These are phyloP conservation scores for Solanum chilense DNA, from an alignment of 257 asterid genomes.

Conservation along the genomic window DNA sequence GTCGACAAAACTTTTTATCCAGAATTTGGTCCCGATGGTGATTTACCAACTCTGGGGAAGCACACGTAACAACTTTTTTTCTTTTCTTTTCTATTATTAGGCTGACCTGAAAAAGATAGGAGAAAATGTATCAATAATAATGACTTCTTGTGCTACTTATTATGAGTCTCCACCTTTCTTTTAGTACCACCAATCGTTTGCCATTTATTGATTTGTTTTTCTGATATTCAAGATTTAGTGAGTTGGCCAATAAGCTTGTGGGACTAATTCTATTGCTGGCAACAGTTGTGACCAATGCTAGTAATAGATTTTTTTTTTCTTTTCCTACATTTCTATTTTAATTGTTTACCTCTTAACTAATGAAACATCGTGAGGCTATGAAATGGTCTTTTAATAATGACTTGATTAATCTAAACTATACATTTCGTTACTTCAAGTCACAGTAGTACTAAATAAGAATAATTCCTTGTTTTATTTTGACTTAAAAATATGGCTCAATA, in stretches of 20 bases:
- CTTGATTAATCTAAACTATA: background rate
- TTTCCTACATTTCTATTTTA: background rate
- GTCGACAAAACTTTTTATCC: constrained; percentile 14
- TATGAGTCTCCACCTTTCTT: background rate
- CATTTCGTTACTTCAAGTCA: background rate
- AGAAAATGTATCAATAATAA: constrained; percentile 6
- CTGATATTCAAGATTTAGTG: background rate
- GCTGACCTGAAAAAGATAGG: background rate
- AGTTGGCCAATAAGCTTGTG: background rate
- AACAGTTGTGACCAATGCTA: background rate
- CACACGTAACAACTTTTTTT: constrained; percentile 19
- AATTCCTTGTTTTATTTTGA: background rate
- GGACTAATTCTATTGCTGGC: background rate
- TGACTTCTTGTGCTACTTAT: constrained; percentile 15
- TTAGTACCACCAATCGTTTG: background rate
- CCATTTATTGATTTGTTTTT: background rate
- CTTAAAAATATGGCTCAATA: background rate
- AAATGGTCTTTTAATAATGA: background rate
- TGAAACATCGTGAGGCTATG: background rate
- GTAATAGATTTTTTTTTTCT: background rate
- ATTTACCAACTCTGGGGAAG: constrained; percentile 18
- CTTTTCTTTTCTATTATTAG: background rate
- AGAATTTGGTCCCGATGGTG: constrained; percentile 20
- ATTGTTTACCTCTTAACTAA: background rate
- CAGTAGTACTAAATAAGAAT: background rate